Evolutionary conservation across 768 basidiomycete genomes (phyloP), one percentile per base, ranked within the genome.

Genomic region (Pisolithus microcarpus): DNA sequence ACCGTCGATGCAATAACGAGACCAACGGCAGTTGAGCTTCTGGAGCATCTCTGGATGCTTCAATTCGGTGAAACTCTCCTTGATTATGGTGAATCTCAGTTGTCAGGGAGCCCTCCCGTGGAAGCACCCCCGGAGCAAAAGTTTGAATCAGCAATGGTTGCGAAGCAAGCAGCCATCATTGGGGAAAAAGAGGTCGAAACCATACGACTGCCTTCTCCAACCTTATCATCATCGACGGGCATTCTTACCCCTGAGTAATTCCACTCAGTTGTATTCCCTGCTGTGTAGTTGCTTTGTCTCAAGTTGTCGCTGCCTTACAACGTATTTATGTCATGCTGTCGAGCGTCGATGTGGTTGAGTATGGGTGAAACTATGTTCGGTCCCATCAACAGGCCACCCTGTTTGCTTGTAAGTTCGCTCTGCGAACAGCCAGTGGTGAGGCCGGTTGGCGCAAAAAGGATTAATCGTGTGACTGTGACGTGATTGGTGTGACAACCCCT

Each of bases 41-140:
- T 93, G 70, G 76, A 84, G 37, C 90, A 97, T 66, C 78, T 81
- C 15, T 98, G 96, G 95, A 87, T 95, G 77, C 71, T 85, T 38
- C 82, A 86, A 49, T 85, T 91, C 66, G 79, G 84, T 48, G 85
- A 84, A 60, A 79, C 82, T 8, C 71, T 91, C 36, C 63, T 78
- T 45, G 80, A 72, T 54, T 87, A 84, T 58, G 84, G 87, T 56
- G 82, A 83, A 52, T 75, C 74, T 2, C 82, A 84, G 58, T 70
- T 78, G 55, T 73, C 75, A 23, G 71, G 75, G 43, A 75, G 69
- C 47, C 75, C 78, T 47, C 71, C 75, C 7, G 60, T 65, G 9
- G 70, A 75, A 51, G 64, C 77, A 57, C 70, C 79, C 0, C 60
- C 69, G 4, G 79, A 79, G 28, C 73, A 73, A n/a, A 70, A 61